Percentiles rank a stretch among this genome's conserved stretches.
phyloP scores from a whole-genome alignment of 495 filamentous ascomycete genomes.

The Cudoniella acicularis region DNA sequence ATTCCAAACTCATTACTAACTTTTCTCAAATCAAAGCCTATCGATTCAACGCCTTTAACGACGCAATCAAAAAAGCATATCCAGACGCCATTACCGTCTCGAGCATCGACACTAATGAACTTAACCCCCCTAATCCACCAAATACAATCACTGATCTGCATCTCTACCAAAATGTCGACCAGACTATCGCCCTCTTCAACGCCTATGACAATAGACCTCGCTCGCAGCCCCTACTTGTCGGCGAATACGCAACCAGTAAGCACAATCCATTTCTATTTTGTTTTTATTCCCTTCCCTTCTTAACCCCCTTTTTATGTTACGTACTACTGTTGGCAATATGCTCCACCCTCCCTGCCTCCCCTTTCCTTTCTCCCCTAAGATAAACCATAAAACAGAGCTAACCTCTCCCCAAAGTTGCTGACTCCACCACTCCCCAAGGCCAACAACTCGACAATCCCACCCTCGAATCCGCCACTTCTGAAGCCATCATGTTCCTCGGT shows the following conservation, averaged over 20 bases:
- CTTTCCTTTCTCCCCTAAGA: too few species aligned
- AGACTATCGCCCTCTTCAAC: constrained; percentile 43
- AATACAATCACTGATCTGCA: constrained; percentile 35
- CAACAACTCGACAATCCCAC: constrained; percentile 20
- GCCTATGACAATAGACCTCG: constrained; percentile 42
- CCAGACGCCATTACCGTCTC: constrained; percentile 44
- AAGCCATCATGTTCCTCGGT: constrained; percentile 55
- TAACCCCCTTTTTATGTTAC: too few species aligned
- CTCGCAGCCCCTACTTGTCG: constrained; percentile 32
- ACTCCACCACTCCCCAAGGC: constrained; percentile 32
- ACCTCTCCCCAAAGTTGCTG: too few species aligned
- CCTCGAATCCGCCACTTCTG: constrained; percentile 38
- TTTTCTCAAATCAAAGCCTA: constrained; percentile 19
- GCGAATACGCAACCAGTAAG: constrained; percentile 48
- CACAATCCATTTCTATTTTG: too few species aligned
- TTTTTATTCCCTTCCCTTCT: too few species aligned
- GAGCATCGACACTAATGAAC: constrained; percentile 18
- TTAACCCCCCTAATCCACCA: background rate
- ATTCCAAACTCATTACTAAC: background rate
- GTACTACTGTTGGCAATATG: too few species aligned
- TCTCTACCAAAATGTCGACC: constrained; percentile 41
- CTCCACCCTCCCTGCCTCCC: too few species aligned
- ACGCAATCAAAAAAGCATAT: constrained; percentile 43
- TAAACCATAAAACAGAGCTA: too few species aligned
- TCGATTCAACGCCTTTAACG: constrained; percentile 43